These are phyloP conservation scores for Irpex sp. DNA, from an alignment of 1,284 basidiomycete species.

Conservation along the genomic window DNA sequence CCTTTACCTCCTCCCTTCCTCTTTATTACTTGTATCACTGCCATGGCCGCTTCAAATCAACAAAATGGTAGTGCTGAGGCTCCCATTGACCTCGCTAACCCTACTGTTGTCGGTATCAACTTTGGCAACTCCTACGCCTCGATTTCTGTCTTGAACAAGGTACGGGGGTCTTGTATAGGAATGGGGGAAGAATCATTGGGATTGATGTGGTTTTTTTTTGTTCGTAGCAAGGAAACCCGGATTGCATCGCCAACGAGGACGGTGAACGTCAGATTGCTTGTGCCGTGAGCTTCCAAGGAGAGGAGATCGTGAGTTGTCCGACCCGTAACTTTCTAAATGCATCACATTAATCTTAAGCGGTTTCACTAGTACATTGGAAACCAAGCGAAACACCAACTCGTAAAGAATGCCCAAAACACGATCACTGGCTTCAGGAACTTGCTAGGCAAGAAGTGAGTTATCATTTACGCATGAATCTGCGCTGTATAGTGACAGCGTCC, in stretches of 20 bases:
- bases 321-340: too few species aligned
- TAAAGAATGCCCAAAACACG: constrained; percentile 94
- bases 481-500: neutral
- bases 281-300: constrained; percentile 88
- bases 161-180: constrained; percentile 24
- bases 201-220: neutral
- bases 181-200: neutral
- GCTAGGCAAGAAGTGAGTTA: constrained; percentile 81
- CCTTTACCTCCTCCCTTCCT: too few species aligned
- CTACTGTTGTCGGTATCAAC: constrained; percentile 88
- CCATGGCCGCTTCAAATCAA: constrained; percentile 19
- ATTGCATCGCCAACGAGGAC: constrained; percentile 98
- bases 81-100: constrained; percentile 32
- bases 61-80: constrained; percentile 38
- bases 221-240: constrained; percentile 78
- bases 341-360: neutral
- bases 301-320: constrained; percentile 69
- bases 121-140: constrained; percentile 96
- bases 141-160: constrained; percentile 95
- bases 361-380: constrained; percentile 88
- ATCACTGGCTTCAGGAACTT: constrained; percentile 94
- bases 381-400: constrained; percentile 91
- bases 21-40: too few species aligned
- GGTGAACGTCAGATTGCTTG: constrained; percentile 98
- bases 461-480: neutral